Conservation (phyloP, 1,284 basidiomycete genomes). For the Puccinia hordei region DNA sequence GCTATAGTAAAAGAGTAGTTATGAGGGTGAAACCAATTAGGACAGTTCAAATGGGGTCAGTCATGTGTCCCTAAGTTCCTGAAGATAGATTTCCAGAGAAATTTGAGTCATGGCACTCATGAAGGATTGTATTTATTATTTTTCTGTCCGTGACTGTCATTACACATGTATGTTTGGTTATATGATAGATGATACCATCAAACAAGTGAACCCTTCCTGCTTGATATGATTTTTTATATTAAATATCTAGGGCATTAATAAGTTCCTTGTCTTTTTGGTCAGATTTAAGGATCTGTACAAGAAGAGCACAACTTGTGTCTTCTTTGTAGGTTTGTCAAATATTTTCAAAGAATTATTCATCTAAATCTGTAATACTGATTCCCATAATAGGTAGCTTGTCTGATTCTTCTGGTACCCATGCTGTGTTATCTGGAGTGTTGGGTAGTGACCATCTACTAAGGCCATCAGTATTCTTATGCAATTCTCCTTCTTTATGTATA, state of each 20-base stretch:
- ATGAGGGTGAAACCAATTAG: no score
- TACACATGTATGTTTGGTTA: no score
- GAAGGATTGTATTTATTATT: not conserved
- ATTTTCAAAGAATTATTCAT: not conserved
- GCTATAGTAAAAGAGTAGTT: no score
- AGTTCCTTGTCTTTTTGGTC: no score
- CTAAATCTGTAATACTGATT: no score
- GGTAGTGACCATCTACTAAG: no score
- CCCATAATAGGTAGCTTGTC: not conserved
- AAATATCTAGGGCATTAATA: not conserved
- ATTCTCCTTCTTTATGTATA: no score
- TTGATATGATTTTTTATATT: not conserved
- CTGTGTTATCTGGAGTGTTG: slow-evolving; percentile 23
- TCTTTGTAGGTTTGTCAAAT: not conserved
- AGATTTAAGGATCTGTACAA: no score
- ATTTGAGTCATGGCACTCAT: not conserved
- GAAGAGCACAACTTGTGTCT: not conserved
- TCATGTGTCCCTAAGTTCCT: no score
- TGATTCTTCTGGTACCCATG: not conserved
- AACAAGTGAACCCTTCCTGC: not conserved
- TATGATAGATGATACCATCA: not conserved
- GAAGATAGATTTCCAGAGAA: not conserved
- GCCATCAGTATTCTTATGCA: no score
- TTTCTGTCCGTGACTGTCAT: no score
- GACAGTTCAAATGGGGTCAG: no score